Evolutionary conservation across 73 alveolate genomes (phyloP), one percentile per base, ranked within the genome.

Genomic region (Breviolum minutum): DNA sequence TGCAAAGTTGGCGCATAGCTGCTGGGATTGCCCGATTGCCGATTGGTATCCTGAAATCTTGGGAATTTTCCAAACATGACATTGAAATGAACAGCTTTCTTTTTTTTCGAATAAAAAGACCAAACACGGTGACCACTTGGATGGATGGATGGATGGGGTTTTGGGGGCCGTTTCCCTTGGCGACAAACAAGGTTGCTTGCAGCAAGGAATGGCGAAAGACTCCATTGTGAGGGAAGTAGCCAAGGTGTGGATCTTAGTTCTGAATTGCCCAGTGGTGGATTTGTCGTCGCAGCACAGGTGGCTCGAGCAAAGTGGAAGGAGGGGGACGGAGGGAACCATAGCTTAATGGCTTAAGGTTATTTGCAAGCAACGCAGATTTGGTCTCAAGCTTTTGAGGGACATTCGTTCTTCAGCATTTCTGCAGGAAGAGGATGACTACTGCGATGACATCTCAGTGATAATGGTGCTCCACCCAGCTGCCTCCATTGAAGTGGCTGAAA

Each of bases 271-370:
- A 76, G 85, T 19, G 20, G 5, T 76, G 26, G 63, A n/a, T 27
- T 54, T 85, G 61, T 32, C 22, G 92, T n/a, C n/a, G n/a, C 82
- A 24, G 22, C 82, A 14, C 29, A 87, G 95, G 95, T 88, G 22
- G 95, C 95, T 17, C 30, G 48, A 88, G 95, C 71, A 20, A 88
- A 88, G 85, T 88, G 95, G 95, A 88, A 88, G 95, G 94, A 85
- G 77, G 22, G 63, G 16, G 32, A n/a, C n/a, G n/a, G n/a, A n/a
- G n/a, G n/a, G n/a, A n/a, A n/a, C n/a, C n/a, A n/a, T n/a, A n/a
- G n/a, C n/a, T n/a, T n/a, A n/a, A n/a, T n/a, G n/a, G n/a, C n/a
- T n/a, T n/a, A n/a, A n/a, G n/a, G n/a, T n/a, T n/a, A n/a, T n/a
- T n/a, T n/a, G n/a, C 54, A 40, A 40, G 54, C 54, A 40, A 40